A percentile compares a stretch with the other conserved stretches of the same genome.
phyloP scores from a whole-genome alignment of 1,139 yeast genomes.

The Kluyveromyces sp. region DNA sequence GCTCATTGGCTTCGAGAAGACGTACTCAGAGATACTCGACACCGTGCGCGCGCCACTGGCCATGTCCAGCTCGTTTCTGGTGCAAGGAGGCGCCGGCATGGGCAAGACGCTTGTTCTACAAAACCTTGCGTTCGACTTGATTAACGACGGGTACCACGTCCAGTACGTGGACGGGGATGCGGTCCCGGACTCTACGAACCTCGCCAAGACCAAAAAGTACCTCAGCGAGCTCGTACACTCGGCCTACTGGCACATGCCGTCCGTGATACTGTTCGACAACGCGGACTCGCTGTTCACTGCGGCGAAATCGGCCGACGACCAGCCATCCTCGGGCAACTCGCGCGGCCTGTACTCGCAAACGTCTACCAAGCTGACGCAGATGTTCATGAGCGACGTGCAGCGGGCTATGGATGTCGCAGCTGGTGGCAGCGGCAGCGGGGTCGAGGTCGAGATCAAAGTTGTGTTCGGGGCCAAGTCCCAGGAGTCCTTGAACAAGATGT shows the following conservation, averaged over 20 bases:
- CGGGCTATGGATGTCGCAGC: constrained; percentile 36
- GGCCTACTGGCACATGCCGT: constrained; percentile 75
- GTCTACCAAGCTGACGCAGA: constrained; percentile 30
- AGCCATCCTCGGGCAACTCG: constrained; percentile 31
- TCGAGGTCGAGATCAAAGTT: constrained; percentile 38
- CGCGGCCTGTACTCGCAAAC: constrained; percentile 29
- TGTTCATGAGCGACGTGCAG: constrained; percentile 33
- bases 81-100: constrained; percentile 72
- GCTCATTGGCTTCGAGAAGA: constrained; percentile 53
- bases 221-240: constrained; percentile 48
- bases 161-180: constrained; percentile 45
- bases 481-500: constrained; percentile 53
- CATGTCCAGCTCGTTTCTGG: constrained; percentile 37
- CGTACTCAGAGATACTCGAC: constrained; percentile 37
- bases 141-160: constrained; percentile 38
- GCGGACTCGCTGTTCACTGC: constrained; percentile 62
- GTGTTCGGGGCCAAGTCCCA: constrained; percentile 48
- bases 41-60: constrained; percentile 30
- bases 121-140: constrained; percentile 36
- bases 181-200: constrained; percentile 16
- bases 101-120: constrained; percentile 62
- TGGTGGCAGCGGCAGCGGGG: constrained; percentile 17
- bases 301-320: constrained; percentile 17
- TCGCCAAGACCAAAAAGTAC: constrained; percentile 42
- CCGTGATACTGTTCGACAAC: constrained; percentile 70